Base-by-base conservation (phyloP, 805 yeast species). In the Aciculoconidium aculeatum region DNA sequence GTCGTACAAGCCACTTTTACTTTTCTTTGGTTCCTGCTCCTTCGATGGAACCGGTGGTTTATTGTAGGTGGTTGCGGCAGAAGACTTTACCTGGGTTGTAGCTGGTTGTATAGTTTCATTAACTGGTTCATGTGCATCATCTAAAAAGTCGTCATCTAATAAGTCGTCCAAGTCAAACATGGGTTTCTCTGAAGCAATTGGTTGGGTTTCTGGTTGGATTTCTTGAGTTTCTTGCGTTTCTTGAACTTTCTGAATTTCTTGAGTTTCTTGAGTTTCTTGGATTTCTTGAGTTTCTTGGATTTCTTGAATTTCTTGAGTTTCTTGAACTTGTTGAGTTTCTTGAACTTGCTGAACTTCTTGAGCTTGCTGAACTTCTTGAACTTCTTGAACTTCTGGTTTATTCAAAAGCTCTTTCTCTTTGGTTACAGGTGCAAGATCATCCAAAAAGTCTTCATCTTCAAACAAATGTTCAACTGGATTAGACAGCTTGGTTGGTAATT, bases 1-100 rank as follows among this genome's bases (percentile, higher is more conserved):
- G 45, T 81, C 92, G 42, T 79, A 81, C 0, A 87, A 86, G 55
- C 80, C 85, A n/a, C 78, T 70, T 47, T 75, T 77, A 42, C 70
- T 69, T 50, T 77, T 77, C 21, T 61, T 60, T n/a, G 20, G 19
- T 12, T 9, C 11, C 12, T 15, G 18, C 9, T 11, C 7, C 19
- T 16, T 5, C 16, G 3, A 17, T 31, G 20, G 16, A 20, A 23
- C 8, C 17, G 6, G 7, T 10, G 25, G 26, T 17, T 19, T 17
- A 7, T 10, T n/a, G 23, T 14, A 11, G 13, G 32, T 22, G n/a
- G 16, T 7, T 20, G 11, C 14, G 10, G 19, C 30, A 11, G 27
- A 14, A n/a, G 19, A 21, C 7, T 17, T 7, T 10, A 10, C 20
- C 10, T 23, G 7, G 17, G 6, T 11, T 9, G 21, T 7, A 9